Percentiles rank a stretch among this genome's conserved stretches.
Conservation (phyloP, 352 stramenopile species). For the Phytophthora macrochlamydospora region DNA sequence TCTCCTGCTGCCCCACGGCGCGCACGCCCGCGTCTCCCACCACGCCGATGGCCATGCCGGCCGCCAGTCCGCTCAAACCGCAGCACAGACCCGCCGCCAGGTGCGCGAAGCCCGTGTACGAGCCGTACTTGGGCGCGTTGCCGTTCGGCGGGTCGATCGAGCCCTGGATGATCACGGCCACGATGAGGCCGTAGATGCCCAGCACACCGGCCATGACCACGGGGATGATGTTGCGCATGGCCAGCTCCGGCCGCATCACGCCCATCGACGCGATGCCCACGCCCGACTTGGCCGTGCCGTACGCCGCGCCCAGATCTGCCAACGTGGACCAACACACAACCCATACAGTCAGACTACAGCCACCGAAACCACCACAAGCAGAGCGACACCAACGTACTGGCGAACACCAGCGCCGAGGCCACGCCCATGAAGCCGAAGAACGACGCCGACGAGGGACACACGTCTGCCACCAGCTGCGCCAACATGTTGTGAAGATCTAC, state of each 20-base stretch:
- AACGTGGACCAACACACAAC: not conserved
- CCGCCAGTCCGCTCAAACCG: slow-evolving; percentile 92
- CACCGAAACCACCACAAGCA: not conserved
- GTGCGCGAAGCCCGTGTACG: slow-evolving; percentile 95
- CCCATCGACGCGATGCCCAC: slow-evolving; percentile 97
- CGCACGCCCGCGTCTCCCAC: slow-evolving; percentile 96
- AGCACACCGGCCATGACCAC: slow-evolving; percentile 99
- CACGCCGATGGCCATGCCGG: slow-evolving; percentile 96
- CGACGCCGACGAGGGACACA: slow-evolving; percentile 94
- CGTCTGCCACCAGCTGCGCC: slow-evolving; percentile 81
- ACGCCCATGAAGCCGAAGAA: slow-evolving; percentile 99
- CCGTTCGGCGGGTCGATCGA: slow-evolving; percentile 84
- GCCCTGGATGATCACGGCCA: slow-evolving; percentile 94
- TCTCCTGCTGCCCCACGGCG: slow-evolving; percentile 97
- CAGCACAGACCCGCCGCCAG: slow-evolving; percentile 95
- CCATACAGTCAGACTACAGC: not conserved
- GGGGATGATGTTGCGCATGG: slow-evolving; percentile 99
- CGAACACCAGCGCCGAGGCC: slow-evolving; percentile 90
- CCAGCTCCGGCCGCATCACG: slow-evolving; percentile 95
- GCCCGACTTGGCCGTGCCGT: slow-evolving; percentile 97
- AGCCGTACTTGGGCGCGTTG: slow-evolving; percentile 84
- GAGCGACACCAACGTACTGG: slow-evolving; percentile 28
- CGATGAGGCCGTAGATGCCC: slow-evolving; percentile 97
- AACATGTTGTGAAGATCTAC: slow-evolving; percentile 36
- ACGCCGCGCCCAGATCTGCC: slow-evolving; percentile 95